Evolutionary conservation across 2,329 filamentous ascomycete species (phyloP).

Genomic region (Fusarium bactridioides): DNA sequence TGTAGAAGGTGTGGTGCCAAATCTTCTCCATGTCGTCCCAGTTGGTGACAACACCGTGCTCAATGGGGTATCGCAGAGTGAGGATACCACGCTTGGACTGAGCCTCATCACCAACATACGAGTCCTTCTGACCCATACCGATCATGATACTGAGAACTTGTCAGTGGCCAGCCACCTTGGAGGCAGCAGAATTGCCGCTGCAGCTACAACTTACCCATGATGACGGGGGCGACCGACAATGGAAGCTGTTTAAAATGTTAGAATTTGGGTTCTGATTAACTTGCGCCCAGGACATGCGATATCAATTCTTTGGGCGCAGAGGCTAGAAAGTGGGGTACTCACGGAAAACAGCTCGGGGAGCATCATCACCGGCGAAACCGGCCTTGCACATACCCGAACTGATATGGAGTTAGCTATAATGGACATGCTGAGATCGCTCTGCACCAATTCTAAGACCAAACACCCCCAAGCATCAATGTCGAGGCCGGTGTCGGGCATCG

Average conservation of each 20-base stretch:
- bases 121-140: constrained; percentile 99
- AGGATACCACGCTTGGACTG: constrained; percentile 99
- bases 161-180: constrained; percentile 26
- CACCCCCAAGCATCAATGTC: constrained; percentile 11
- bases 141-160: constrained; percentile 89
- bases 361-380: constrained; percentile 99
- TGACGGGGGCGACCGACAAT: constrained; percentile 99
- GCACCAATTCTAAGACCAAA: constrained; percentile 3
- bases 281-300: constrained; percentile 18
- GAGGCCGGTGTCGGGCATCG: constrained; percentile 31
- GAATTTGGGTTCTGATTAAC: constrained; percentile 33
- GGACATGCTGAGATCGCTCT: background rate
- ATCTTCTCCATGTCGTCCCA: constrained; percentile 99
- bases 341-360: constrained; percentile 99
- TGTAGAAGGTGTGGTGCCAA: constrained; percentile 99
- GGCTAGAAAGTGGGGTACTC: constrained; percentile 63
- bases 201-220: constrained; percentile 82
- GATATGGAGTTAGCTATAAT: constrained; percentile 52
- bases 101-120: constrained; percentile 99
- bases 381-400: constrained; percentile 99
- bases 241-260: constrained; percentile 73
- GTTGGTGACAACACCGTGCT: constrained; percentile 99
- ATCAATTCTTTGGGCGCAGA: constrained; percentile 31
- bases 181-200: constrained; percentile 12
- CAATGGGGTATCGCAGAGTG: constrained; percentile 98